Evolutionary conservation across 331 rosid genomes (phyloP).

Genomic region (Telfairia occidentalis): DNA sequence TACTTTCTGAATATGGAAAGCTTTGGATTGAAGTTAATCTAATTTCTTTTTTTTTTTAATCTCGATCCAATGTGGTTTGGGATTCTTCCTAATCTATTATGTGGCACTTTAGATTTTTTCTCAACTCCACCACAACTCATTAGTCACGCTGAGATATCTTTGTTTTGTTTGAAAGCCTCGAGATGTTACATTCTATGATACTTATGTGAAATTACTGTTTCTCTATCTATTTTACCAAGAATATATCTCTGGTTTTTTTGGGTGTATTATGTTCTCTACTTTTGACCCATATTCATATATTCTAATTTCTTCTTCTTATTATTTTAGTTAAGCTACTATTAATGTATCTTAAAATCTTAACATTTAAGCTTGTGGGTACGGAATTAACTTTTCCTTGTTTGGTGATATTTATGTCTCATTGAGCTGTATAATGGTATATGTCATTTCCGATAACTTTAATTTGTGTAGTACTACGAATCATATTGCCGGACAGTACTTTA

Average conservation of each 20-base stretch:
- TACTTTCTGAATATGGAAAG: background rate
- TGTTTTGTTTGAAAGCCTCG: background rate
- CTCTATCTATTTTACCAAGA: background rate
- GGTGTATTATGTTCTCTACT: background rate
- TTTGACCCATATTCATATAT: background rate
- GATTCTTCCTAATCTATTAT: background rate
- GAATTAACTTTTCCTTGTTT: no score
- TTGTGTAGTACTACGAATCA: background rate
- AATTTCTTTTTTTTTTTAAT: background rate
- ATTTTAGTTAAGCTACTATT: no score
- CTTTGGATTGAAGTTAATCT: background rate
- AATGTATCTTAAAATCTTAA: no score
- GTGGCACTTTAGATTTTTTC: background rate
- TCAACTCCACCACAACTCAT: background rate
- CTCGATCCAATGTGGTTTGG: background rate
- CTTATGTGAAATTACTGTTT: background rate
- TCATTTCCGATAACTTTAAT: background rate
- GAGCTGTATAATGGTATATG: no score
- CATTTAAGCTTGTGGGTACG: no score
- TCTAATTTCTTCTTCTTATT: no score
- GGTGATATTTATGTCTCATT: no score
- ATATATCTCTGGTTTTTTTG: background rate
- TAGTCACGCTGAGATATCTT: background rate
- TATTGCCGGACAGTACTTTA: no score
- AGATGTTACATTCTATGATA: background rate